These are phyloP conservation scores for Phialophora macrospora DNA, from an alignment of 2,329 filamentous ascomycete species.

Conservation along the genomic window DNA sequence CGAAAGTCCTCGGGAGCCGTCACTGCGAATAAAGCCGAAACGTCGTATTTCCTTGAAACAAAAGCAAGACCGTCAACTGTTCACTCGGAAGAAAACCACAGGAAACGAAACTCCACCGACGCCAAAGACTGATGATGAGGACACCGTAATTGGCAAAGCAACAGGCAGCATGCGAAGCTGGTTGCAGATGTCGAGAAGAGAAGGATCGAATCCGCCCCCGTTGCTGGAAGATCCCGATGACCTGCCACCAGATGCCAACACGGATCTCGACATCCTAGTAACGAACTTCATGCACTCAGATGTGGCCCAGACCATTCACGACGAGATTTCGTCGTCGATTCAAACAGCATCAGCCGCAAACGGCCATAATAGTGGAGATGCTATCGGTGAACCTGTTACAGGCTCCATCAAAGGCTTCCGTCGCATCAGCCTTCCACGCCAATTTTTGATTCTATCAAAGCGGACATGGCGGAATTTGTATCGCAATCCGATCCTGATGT, in stretches of 20 bases:
- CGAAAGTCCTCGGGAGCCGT: slow-evolving; percentile 67
- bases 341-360: slow-evolving; percentile 69
- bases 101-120: slow-evolving; percentile 61
- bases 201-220: slow-evolving; percentile 61
- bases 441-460: slow-evolving; percentile 87
- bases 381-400: slow-evolving; percentile 46
- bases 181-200: slow-evolving; percentile 63
- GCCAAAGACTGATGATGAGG: slow-evolving; percentile 67
- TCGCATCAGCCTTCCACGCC: slow-evolving; percentile 76
- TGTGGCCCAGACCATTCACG: slow-evolving; percentile 72
- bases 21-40: slow-evolving; percentile 68
- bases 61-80: slow-evolving; percentile 88
- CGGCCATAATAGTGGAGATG: slow-evolving; percentile 62
- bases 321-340: slow-evolving; percentile 77
- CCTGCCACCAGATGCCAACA: slow-evolving; percentile 65
- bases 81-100: slow-evolving; percentile 71
- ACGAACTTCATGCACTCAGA: slow-evolving; percentile 76
- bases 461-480: slow-evolving; percentile 98
- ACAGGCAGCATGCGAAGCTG: slow-evolving; percentile 58
- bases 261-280: slow-evolving; percentile 82
- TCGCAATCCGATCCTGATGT: slow-evolving; percentile 96
- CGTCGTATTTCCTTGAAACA: slow-evolving; percentile 80
- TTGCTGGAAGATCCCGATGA: slow-evolving; percentile 72
- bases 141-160: slow-evolving; percentile 48
- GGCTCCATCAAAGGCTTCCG: slow-evolving; percentile 76